These are phyloP conservation scores for Leptomonas pyrrhocoris DNA, from an alignment of 208 protist species.

Conservation along the genomic window DNA sequence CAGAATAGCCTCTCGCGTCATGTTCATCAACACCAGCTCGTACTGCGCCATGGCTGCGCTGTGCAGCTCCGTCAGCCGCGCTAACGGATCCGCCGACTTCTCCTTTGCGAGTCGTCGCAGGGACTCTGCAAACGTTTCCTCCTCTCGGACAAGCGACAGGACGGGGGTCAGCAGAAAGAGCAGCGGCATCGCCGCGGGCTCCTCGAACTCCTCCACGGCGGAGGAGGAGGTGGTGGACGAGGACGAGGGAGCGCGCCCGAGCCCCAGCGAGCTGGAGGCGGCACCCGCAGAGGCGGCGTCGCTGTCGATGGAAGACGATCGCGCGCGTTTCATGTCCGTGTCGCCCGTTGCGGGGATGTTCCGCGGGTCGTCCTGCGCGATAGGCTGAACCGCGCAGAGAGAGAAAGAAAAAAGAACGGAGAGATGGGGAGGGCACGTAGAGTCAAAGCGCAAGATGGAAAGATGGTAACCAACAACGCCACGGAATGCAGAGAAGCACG, in stretches of 20 bases:
- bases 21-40: conserved; percentile 41
- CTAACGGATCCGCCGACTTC: conserved; percentile 12
- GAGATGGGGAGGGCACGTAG: no score
- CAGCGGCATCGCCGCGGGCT: conserved; percentile 29
- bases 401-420: neutral
- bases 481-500: no score
- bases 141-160: conserved; percentile 32
- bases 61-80: conserved; percentile 34
- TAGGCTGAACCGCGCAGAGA: no score
- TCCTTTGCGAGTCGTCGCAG: conserved; percentile 33
- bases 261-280: neutral
- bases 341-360: no score
- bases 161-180: conserved; percentile 18
- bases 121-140: conserved; percentile 27
- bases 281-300: neutral
- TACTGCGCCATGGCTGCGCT: conserved; percentile 32
- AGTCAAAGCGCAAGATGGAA: no score
- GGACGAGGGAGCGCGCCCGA: neutral
- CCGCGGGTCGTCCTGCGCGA: no score
- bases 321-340: conserved; percentile 33
- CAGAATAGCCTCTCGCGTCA: conserved; percentile 44
- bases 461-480: no score
- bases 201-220: conserved; percentile 35
- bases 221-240: conserved; percentile 34
- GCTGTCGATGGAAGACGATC: conserved; percentile 20